Evolutionary conservation across 257 asterid species (phyloP), one percentile per base, ranked within the genome.

Genomic region (Gentiana dahurica): DNA sequence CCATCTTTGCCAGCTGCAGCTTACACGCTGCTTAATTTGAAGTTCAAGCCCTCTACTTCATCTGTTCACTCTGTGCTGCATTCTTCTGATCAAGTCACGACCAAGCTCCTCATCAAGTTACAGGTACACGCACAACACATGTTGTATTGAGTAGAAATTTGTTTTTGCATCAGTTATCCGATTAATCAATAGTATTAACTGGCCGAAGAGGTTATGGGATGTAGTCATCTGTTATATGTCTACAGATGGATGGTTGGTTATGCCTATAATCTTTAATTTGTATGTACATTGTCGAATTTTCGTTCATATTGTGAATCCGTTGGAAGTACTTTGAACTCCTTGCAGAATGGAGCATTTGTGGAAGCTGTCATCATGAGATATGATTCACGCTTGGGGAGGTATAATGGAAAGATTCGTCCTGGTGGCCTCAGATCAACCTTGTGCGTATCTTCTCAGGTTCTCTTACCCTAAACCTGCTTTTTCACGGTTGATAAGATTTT

Each of bases 351-450:
- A 66, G 94, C 79, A 66, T 83, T 73, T 71, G 84, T 85, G 63
- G 98, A 92, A 81, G 95, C 89, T 63, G 98, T 92, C 64, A 83
- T 88, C 58, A 92, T 92, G 98, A 80, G 90, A 73, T 92, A 92
- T 54, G 98, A 92, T 73, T 32, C 93, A 1, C 77, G 95, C 38
- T 65, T 92, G 77, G 98, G 98, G 51, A 80, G 59, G 67, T 79
- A 70, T 55, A 81, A 76, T 44, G 98, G 95, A 53, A 83, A 92
- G 73, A 94, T 94, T 75, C 97, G 98, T 63, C 78, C 90, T 24
- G 98, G 98, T 7, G 98, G 98, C 58, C 76, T 63, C 33, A 83
- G 98, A 71, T 85, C 98, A 59, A 92, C 98, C 49, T 75, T 92
- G 82, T 92, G 98, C 67, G 55, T 92, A 67, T 92, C 97, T 47